phyloP scores from a whole-genome alignment of 352 stramenopile species.

The Pythium phragmiticola region DNA sequence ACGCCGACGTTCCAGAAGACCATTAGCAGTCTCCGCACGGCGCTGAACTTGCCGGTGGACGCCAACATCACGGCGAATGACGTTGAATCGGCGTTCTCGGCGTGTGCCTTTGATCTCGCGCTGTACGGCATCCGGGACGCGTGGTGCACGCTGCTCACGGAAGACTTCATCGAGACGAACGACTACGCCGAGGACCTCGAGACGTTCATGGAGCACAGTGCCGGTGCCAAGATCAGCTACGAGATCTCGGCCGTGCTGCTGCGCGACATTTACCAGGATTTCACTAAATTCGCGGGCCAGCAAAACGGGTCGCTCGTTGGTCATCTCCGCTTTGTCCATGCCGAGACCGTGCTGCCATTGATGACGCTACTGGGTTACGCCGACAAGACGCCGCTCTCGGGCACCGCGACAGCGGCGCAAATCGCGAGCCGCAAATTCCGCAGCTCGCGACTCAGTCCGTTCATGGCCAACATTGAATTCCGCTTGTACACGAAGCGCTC shows the following conservation, averaged over 20 bases:
- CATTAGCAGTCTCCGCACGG: conserved; percentile 14
- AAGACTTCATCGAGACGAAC: conserved; percentile 21
- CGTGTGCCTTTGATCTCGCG: conserved; percentile 22
- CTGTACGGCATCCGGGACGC: conserved; percentile 21
- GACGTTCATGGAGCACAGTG: conserved; percentile 21
- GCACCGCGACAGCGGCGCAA: background rate
- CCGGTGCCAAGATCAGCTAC: conserved; percentile 29
- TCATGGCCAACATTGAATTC: conserved; percentile 29
- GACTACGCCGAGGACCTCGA: conserved; percentile 29
- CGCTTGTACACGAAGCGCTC: conserved; percentile 23
- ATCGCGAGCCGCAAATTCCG: conserved; percentile 25
- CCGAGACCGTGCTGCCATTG: conserved; percentile 27
- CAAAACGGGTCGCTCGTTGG: conserved; percentile 22
- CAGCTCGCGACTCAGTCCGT: conserved; percentile 16
- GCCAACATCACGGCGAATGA: conserved; percentile 18
- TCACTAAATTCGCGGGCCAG: conserved; percentile 17
- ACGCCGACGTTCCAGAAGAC: conserved; percentile 18
- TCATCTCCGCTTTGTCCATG: conserved; percentile 32
- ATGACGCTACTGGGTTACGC: conserved; percentile 29
- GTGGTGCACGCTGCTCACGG: conserved; percentile 27
- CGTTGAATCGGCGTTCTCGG: conserved; percentile 22
- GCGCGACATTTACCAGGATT: conserved; percentile 14
- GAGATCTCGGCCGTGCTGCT: conserved; percentile 29
- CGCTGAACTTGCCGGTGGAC: conserved; percentile 14
- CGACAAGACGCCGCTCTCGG: conserved; percentile 23